Conservation (phyloP, 176 grass and related monocot species). For the Oryza meridionalis region DNA sequence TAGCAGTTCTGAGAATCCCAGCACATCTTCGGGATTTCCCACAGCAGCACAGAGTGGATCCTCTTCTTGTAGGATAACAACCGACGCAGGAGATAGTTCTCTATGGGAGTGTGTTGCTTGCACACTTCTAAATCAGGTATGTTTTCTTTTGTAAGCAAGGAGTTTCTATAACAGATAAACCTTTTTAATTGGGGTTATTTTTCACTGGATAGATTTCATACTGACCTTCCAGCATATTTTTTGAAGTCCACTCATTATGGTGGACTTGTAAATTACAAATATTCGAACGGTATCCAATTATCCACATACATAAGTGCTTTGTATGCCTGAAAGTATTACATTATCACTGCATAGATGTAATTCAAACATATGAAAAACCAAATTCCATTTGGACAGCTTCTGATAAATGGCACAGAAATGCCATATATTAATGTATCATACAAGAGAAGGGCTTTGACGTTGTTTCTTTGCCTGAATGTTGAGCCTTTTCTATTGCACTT, state of each 20-base stretch:
- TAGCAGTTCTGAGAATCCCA: background rate
- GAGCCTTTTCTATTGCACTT: background rate
- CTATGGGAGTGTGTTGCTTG: conserved; percentile 79
- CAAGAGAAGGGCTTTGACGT: conserved; percentile 8
- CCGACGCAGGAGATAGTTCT: conserved; percentile 40
- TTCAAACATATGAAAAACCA: background rate
- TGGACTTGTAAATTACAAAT: background rate
- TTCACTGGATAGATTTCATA: background rate
- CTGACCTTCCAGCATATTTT: conserved; percentile 8
- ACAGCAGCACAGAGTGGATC: conserved; percentile 37
- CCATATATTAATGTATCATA: background rate
- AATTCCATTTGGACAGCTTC: background rate
- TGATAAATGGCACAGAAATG: background rate
- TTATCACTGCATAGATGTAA: background rate
- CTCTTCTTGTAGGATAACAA: conserved; percentile 42
- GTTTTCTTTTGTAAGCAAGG: background rate
- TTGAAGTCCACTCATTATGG: background rate
- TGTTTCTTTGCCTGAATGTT: background rate
- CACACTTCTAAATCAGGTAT: conserved; percentile 89
- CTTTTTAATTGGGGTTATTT: background rate
- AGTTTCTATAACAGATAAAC: background rate
- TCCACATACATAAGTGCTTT: background rate
- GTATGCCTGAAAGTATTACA: conserved; percentile 10
- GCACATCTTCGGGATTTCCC: conserved; percentile 23
- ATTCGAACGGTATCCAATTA: background rate